Evolutionary conservation across 2,329 filamentous ascomycete genomes (phyloP), one percentile per base, ranked within the genome.

Genomic region (Colletotrichum spinosum): DNA sequence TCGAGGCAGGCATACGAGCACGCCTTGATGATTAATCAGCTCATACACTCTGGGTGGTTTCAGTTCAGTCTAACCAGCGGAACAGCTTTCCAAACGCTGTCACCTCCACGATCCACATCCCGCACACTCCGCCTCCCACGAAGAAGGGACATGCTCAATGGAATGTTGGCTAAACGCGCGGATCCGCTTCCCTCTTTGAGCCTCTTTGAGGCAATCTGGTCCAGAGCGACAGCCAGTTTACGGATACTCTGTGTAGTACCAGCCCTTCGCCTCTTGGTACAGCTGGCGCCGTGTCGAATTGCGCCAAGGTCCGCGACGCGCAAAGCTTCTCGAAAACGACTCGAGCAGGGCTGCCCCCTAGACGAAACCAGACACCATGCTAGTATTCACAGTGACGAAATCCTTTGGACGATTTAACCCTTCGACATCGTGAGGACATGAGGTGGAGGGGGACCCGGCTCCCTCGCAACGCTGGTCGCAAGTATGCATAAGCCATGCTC

Each of bases 311-410:
- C 57, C 52, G 62, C 41, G 25, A 42, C 25, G 11, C 6, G 34
- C 3, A 41, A 34, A 56, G 52, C 41, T 65, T 55, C 51, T 55
- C 57, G 51, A 56, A 65, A 6, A 42, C 17, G 44, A 39, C 33
- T 5, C 11, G 13, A 42, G 13, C 54, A 63, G 49, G 54, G 54
- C 49, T 58, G 42, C 25, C 39, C 61, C 55, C 25, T 46, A n/a
- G 39, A 46, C 45, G 39, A 45, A 45, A 51, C 38, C 39, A 60
- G 39, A 50, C 45, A 50, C 44, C 51, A 55, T 60, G 50, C 44
- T 55, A 45, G 56, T 45, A 25, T 25, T 3, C 38, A 35, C 45
- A 25, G 45, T 44, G 55, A 49, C 15, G 15, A 9, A 17, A 25
- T 17, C 59, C 58, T 51, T 65, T 46, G 46, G 52, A 57, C 62